Conservation (phyloP, 2,329 filamentous ascomycete genomes). For the Amphichorda felina region DNA sequence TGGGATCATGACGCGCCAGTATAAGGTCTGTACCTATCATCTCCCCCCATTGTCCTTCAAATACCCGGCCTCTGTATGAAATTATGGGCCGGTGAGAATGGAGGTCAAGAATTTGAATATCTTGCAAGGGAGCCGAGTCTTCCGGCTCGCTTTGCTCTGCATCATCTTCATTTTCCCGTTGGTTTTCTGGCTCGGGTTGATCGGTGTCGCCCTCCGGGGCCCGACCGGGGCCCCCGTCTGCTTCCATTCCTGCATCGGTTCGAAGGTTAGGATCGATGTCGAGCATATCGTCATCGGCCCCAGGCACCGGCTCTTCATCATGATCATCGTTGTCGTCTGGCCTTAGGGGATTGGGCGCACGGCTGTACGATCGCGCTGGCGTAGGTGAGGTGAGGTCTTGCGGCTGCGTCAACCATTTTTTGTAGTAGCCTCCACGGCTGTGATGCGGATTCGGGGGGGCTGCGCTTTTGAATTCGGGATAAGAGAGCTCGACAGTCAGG, state of each 20-base stretch:
- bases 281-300: background rate
- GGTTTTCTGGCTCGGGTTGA: background rate
- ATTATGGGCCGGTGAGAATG: slow-evolving; percentile 67
- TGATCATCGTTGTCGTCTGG: slow-evolving; percentile 1
- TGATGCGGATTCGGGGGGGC: slow-evolving; percentile 25
- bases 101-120: slow-evolving; percentile 74
- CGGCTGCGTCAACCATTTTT: slow-evolving; percentile 12
- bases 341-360: background rate
- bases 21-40: slow-evolving; percentile 78
- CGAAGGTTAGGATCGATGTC: slow-evolving; percentile 3
- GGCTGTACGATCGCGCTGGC: background rate
- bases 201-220: background rate
- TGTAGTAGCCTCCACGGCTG: slow-evolving; percentile 33
- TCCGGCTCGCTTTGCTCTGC: slow-evolving; percentile 8
- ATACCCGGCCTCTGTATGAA: slow-evolving; percentile 67
- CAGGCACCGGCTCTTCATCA: slow-evolving; percentile 2
- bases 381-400: background rate
- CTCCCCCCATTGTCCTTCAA: slow-evolving; percentile 70
- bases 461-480: slow-evolving; percentile 40
- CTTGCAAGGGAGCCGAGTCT: slow-evolving; percentile 6
- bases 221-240: background rate
- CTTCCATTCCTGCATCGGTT: background rate
- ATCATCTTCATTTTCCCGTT: slow-evolving; percentile 1
- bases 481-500: slow-evolving; percentile 50
- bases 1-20: slow-evolving; percentile 42